Evolutionary conservation across 495 filamentous ascomycete genomes (phyloP), one percentile per base, ranked within the genome.

Genomic region (Penicillium cinerascens): DNA sequence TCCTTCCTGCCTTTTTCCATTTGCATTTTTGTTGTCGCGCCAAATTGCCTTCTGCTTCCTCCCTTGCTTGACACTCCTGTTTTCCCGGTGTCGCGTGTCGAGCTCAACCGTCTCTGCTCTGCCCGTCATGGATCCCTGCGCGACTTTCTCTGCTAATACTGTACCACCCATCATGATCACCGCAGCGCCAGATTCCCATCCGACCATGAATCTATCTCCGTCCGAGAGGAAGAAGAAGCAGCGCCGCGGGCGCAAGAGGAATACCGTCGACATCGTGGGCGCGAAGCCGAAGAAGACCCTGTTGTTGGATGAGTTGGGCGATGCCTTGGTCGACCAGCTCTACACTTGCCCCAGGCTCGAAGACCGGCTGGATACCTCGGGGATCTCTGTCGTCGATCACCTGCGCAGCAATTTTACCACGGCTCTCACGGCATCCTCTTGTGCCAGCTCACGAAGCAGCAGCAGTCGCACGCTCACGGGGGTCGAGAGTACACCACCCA

Each of bases 61-160:
- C 22, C 22, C 22, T 23, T 6, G 22, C 6, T 23, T 23, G 22
- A 23, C 22, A 13, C 9, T 13, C 29, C 11, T 33, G 11, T 10
- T 11, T 11, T 33, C 11, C 11, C 11, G 1, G 11, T 33, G 9
- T 13, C 29, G 29, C 29, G 29, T 4, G 10, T 33, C n/a, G n/a
- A n/a, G 9, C 13, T 13, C 29, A 33, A 13, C 1, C 26, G 7
- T 33, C 29, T 33, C 10, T 33, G 2, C 10, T 33, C 13, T 11
- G 29, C 29, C 29, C 29, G 29, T 33, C 29, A 33, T 39, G 37
- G 1, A 18, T 39, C 18, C 64, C 70, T 44, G 56, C 83, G 66
- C 68, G 65, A 20, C 78, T 69, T 69, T 48, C 58, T 16, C 60
- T 64, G 41, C 60, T 64, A 36, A 39, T 6, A 17, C 27, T 33